Percentiles rank a stretch among this genome's conserved stretches.
phyloP scores from a whole-genome alignment of 176 grass and related monocot genomes.

The Triticum monococcum region DNA sequence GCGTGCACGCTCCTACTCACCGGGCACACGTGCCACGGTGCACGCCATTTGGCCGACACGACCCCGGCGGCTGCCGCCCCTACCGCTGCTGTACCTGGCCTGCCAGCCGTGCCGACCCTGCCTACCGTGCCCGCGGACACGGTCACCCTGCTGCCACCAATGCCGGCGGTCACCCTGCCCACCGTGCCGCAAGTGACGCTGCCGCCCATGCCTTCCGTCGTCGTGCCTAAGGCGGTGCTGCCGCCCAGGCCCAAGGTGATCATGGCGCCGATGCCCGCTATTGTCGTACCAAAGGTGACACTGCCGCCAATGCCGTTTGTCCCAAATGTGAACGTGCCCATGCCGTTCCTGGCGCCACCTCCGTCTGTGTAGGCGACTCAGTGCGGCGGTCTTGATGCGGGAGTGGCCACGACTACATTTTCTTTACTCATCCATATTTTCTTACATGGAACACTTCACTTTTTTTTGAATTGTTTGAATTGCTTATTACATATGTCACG shows the following conservation, averaged over 20 bases:
- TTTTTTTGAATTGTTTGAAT: no score
- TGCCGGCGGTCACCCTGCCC: background rate
- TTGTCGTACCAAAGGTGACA: background rate
- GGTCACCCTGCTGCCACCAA: background rate
- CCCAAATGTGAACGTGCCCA: slow-evolving; percentile 13
- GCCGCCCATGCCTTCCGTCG: background rate
- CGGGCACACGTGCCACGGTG: slow-evolving; percentile 1
- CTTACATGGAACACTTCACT: no score
- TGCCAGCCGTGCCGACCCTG: background rate
- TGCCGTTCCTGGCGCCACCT: slow-evolving; percentile 24
- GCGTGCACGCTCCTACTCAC: background rate
- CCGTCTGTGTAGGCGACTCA: slow-evolving; percentile 5
- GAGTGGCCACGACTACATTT: background rate
- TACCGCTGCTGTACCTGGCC: background rate
- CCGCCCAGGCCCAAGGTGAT: background rate
- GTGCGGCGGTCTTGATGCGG: background rate
- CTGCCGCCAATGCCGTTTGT: slow-evolving; percentile 19
- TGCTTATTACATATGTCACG: no score
- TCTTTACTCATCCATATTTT: no score
- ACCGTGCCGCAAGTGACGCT: background rate
- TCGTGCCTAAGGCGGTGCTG: background rate
- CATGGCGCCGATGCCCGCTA: background rate
- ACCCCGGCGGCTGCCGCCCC: background rate
- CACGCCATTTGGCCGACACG: background rate
- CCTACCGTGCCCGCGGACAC: background rate